A percentile compares a stretch with the other conserved stretches of the same genome.
Evolutionary conservation across 208 protist species (phyloP).

Genomic region (Spongospora subterranea): DNA sequence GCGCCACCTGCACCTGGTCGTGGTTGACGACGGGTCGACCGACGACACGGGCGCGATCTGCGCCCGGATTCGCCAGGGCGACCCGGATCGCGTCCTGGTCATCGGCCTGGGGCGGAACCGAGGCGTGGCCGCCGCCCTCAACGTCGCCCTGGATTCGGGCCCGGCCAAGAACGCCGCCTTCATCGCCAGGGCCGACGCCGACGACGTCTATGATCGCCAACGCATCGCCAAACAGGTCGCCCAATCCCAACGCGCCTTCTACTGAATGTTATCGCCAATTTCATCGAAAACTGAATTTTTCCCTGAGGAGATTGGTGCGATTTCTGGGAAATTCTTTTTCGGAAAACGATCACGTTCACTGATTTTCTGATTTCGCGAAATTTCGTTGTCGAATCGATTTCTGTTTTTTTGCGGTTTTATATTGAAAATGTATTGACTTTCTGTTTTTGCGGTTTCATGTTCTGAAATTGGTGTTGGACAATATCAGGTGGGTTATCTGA

Average conservation of each 20-base stretch:
- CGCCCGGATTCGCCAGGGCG: not conserved
- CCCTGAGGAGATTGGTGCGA: too few species aligned
- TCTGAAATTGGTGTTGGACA: not conserved
- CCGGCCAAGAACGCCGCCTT: not conserved
- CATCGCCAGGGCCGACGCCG: conserved; percentile 15
- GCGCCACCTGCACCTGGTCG: not conserved
- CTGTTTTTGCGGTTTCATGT: not conserved
- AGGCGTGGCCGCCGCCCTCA: not conserved
- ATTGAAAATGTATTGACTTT: not conserved
- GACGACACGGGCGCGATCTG: not conserved
- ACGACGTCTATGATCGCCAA: not conserved
- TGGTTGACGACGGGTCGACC: conserved; percentile 48
- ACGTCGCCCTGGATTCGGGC: not conserved
- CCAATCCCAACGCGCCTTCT: too few species aligned
- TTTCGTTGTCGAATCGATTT: too few species aligned
- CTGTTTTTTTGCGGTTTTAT: too few species aligned
- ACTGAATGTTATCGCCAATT: too few species aligned
- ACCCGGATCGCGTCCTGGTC: conserved; percentile 5
- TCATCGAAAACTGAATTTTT: too few species aligned
- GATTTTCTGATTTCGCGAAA: too few species aligned
- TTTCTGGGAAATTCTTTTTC: too few species aligned
- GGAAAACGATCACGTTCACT: too few species aligned
- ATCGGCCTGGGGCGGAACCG: not conserved
- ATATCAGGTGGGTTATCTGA: not conserved
- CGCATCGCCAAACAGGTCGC: not conserved